phyloP scores from a whole-genome alignment of 257 asterid species.

The Ilex asprella region DNA sequence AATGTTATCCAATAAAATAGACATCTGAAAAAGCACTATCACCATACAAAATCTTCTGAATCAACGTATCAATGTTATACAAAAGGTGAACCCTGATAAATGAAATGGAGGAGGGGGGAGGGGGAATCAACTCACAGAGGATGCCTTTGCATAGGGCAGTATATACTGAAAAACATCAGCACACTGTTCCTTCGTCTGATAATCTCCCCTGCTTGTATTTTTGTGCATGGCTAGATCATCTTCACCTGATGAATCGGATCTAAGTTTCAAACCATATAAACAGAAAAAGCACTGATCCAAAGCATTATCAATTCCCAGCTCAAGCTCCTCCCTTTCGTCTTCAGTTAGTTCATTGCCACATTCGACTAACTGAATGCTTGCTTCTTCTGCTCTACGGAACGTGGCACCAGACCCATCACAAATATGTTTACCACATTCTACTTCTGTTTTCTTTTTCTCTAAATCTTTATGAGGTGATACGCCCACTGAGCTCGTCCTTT shows the following conservation, averaged over 20 bases:
- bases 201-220: constrained; percentile 92
- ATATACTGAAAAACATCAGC: constrained; percentile 92
- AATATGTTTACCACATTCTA: constrained; percentile 28
- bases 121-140: constrained; percentile 61
- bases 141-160: constrained; percentile 92
- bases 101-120: constrained; percentile 11
- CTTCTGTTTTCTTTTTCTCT: constrained; percentile 31
- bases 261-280: constrained; percentile 82
- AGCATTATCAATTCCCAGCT: constrained; percentile 75
- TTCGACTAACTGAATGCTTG: constrained; percentile 29
- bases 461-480: constrained; percentile 23
- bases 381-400: constrained; percentile 30
- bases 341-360: constrained; percentile 51
- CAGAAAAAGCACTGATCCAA: constrained; percentile 95
- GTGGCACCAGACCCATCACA: constrained; percentile 24
- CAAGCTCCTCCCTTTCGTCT: constrained; percentile 88
- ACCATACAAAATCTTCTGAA: not conserved
- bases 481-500: constrained; percentile 29
- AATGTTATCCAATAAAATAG: constrained; percentile 19
- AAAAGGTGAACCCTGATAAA: not conserved
- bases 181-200: constrained; percentile 97
- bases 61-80: too few species aligned
- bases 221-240: constrained; percentile 84
- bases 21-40: not conserved
- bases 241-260: constrained; percentile 86